Percentiles rank a stretch among this genome's conserved stretches.
Evolutionary conservation across 495 filamentous ascomycete genomes (phyloP).

Genomic region (Oidiodendron maius): DNA sequence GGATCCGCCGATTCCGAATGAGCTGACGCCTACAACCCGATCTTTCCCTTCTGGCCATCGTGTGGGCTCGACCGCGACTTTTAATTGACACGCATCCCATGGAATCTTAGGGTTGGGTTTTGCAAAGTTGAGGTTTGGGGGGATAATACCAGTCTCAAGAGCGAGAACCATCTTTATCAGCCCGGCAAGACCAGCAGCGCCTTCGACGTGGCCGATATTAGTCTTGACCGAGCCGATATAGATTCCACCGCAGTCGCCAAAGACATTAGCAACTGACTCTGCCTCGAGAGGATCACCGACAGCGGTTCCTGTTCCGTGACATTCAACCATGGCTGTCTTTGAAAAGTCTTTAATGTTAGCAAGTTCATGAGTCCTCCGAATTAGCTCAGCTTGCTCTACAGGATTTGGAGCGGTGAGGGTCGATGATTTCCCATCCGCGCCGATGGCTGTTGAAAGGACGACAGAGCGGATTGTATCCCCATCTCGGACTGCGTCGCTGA

Average conservation of each 20-base stretch:
- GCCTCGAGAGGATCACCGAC: constrained; percentile 56
- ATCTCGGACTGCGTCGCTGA: constrained; percentile 47
- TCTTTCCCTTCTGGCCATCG: constrained; percentile 4
- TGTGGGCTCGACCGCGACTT: constrained; percentile 43
- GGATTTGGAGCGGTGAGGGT: no score
- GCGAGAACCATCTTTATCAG: constrained; percentile 38
- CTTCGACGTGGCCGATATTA: constrained; percentile 57
- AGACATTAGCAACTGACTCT: constrained; percentile 38
- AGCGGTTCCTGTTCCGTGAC: constrained; percentile 28
- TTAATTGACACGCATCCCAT: constrained; percentile 44
- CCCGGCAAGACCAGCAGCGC: constrained; percentile 46
- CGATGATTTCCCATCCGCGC: no score
- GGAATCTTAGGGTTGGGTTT: constrained; percentile 16
- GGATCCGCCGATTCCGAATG: constrained; percentile 54
- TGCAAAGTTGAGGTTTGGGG: constrained; percentile 34
- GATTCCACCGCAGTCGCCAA: constrained; percentile 21
- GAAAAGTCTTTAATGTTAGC: constrained; percentile 31
- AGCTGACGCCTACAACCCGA: constrained; percentile 3
- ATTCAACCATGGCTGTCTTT: constrained; percentile 10
- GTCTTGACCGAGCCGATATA: constrained; percentile 8
- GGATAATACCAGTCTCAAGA: constrained; percentile 43
- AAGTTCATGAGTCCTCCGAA: not conserved
- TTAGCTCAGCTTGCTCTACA: not conserved
- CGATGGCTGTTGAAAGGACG: constrained; percentile 50
- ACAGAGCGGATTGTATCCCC: constrained; percentile 56